Evolutionary conservation across 2,329 filamentous ascomycete species (phyloP).

Genomic region (Paraphoma chrysanthemicola): DNA sequence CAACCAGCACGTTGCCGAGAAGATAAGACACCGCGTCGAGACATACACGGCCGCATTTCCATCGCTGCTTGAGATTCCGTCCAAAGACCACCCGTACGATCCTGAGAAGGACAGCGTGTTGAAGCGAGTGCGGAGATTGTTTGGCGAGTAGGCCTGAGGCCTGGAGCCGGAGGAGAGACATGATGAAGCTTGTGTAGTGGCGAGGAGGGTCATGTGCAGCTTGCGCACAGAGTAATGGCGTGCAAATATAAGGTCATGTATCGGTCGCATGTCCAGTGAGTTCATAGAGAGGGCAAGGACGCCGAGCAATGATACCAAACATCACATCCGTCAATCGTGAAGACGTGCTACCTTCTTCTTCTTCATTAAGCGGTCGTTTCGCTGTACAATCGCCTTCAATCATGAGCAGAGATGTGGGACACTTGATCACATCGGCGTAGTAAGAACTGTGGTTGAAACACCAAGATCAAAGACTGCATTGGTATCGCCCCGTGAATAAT

Average conservation of each 20-base stretch:
- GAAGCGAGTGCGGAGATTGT: slow-evolving; percentile 79
- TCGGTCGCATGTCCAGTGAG: too few species aligned
- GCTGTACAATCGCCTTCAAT: neutral
- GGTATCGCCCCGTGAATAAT: slow-evolving; percentile 21
- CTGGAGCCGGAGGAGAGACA: neutral
- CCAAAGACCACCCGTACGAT: slow-evolving; percentile 98
- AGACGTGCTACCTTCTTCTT: too few species aligned
- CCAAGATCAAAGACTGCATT: slow-evolving; percentile 17
- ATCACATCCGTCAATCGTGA: too few species aligned
- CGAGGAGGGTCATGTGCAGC: neutral
- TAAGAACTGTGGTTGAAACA: neutral
- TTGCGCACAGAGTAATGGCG: too few species aligned
- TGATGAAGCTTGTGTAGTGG: neutral
- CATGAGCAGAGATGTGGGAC: neutral
- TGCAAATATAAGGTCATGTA: neutral
- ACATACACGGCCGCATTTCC: slow-evolving; percentile 94
- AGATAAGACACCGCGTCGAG: slow-evolving; percentile 89
- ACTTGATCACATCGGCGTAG: neutral
- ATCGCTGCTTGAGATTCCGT: slow-evolving; percentile 94
- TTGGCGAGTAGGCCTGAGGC: slow-evolving; percentile 66
- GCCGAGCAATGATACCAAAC: slow-evolving; percentile 1
- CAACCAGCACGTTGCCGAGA: slow-evolving; percentile 98
- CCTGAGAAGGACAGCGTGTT: slow-evolving; percentile 98
- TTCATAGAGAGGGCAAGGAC: neutral
- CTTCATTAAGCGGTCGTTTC: too few species aligned